Conservation (phyloP, 139 green algal genomes). For the Auxenochlorella pyrenoidosa region DNA sequence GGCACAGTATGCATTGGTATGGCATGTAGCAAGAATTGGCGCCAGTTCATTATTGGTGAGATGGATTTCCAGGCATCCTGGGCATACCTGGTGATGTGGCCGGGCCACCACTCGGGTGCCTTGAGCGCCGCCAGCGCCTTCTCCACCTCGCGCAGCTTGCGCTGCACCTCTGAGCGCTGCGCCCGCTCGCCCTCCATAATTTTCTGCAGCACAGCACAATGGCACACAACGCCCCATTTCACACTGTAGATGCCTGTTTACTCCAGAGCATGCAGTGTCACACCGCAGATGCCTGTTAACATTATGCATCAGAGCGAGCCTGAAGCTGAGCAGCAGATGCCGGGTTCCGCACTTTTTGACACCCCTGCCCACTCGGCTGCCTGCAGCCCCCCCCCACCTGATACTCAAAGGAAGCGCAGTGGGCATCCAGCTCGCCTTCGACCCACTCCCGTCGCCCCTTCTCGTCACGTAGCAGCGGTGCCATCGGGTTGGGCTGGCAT, state of each 20-base stretch:
- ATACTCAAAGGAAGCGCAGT: constrained; percentile 56
- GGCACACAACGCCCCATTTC: no score
- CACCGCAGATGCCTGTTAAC: no score
- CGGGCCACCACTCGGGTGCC: constrained; percentile 49
- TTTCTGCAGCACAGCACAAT: constrained; percentile 32
- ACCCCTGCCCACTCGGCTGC: no score
- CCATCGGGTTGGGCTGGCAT: constrained; percentile 73
- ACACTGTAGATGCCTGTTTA: no score
- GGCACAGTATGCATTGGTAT: no score
- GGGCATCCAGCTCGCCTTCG: constrained; percentile 81
- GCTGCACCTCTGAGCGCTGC: constrained; percentile 56
- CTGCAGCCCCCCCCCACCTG: constrained; percentile 37
- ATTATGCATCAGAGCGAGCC: neutral
- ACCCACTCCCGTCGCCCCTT: constrained; percentile 76
- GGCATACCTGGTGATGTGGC: neutral
- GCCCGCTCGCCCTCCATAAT: constrained; percentile 87
- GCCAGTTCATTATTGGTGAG: no score
- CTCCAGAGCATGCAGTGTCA: no score
- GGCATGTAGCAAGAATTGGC: no score
- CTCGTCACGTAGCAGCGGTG: constrained; percentile 77
- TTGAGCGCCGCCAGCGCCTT: constrained; percentile 60
- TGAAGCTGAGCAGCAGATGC: neutral
- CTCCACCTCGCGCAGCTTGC: constrained; percentile 69
- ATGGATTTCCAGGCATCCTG: neutral
- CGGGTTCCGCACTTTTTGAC: no score